A percentile compares a stretch with the other conserved stretches of the same genome.
These are phyloP conservation scores for Monascus ruber DNA, from an alignment of 2,329 filamentous ascomycete genomes.

Conservation along the genomic window DNA sequence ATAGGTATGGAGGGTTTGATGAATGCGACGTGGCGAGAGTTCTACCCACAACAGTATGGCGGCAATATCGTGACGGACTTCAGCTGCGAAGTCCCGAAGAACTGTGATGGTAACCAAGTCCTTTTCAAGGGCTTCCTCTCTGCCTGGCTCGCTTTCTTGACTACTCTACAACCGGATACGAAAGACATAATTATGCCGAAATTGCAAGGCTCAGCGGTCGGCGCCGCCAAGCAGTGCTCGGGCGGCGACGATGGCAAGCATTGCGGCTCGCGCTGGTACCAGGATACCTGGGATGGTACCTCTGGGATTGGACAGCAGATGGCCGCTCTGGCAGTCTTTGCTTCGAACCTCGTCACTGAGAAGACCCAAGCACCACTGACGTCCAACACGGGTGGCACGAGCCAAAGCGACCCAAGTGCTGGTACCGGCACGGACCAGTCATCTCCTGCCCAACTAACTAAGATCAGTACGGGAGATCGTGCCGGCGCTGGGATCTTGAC, in stretches of 20 bases:
- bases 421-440: slow-evolving; percentile 16
- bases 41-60: slow-evolving; percentile 39
- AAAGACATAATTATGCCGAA: slow-evolving; percentile 44
- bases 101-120: slow-evolving; percentile 61
- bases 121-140: slow-evolving; percentile 63
- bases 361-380: slow-evolving; percentile 30
- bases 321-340: slow-evolving; percentile 27
- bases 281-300: slow-evolving; percentile 24
- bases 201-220: slow-evolving; percentile 47
- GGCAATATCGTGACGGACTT: slow-evolving; percentile 53
- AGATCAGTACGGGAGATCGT: slow-evolving; percentile 23
- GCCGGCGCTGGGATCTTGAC: slow-evolving; percentile 28
- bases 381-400: slow-evolving; percentile 47
- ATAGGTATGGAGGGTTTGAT: slow-evolving; percentile 46
- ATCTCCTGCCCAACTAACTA: slow-evolving; percentile 3
- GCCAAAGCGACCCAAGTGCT: slow-evolving; percentile 35
- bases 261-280: slow-evolving; percentile 38
- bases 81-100: slow-evolving; percentile 50
- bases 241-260: slow-evolving; percentile 46
- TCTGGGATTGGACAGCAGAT: slow-evolving; percentile 31
- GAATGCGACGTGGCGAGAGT: slow-evolving; percentile 35
- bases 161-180: slow-evolving; percentile 52
- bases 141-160: slow-evolving; percentile 53
- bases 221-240: slow-evolving; percentile 53
- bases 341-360: slow-evolving; percentile 18